A percentile compares a stretch with the other conserved stretches of the same genome.
phyloP scores from a whole-genome alignment of 495 filamentous ascomycete genomes.

The Aspergillus homomorphus region DNA sequence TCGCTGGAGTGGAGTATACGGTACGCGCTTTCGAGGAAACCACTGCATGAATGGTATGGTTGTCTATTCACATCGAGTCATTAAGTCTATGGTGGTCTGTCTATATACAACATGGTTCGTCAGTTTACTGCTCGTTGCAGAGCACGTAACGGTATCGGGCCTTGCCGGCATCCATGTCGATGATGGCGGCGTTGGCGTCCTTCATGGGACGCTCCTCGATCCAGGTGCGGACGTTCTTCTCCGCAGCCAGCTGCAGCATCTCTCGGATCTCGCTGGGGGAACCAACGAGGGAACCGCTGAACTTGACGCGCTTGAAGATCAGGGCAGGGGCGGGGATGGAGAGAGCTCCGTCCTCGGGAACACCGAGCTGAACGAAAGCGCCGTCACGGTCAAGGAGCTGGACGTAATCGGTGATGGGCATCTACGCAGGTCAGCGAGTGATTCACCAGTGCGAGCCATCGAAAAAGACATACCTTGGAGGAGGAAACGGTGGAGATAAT shows the following conservation, averaged over 20 bases:
- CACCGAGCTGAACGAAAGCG: slow-evolving; percentile 69
- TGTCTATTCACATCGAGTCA: neutral
- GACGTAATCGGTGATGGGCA: slow-evolving; percentile 67
- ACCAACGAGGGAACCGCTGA: slow-evolving; percentile 65
- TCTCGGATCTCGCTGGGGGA: slow-evolving; percentile 64
- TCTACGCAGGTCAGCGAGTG: slow-evolving; percentile 20
- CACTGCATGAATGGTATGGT: slow-evolving; percentile 5
- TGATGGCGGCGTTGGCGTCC: slow-evolving; percentile 62
- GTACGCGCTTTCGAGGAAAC: slow-evolving; percentile 38
- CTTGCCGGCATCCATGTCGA: slow-evolving; percentile 61
- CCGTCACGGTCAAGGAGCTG: slow-evolving; percentile 60
- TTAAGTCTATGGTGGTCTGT: neutral
- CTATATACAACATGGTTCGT: neutral
- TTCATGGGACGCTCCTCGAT: slow-evolving; percentile 61
- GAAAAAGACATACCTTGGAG: slow-evolving; percentile 32
- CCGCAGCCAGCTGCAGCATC: slow-evolving; percentile 69
- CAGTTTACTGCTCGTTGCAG: slow-evolving; percentile 32
- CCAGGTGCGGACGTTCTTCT: slow-evolving; percentile 66
- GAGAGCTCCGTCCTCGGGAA: slow-evolving; percentile 58
- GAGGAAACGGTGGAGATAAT: slow-evolving; percentile 70
- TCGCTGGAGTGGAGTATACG: slow-evolving; percentile 29
- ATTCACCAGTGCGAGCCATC: neutral
- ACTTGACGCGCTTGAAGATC: slow-evolving; percentile 50
- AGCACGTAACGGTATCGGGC: slow-evolving; percentile 69
- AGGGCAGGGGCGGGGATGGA: slow-evolving; percentile 55